These are phyloP conservation scores for Macrocystidia cucumis DNA, from an alignment of 1,284 basidiomycete species.

Conservation along the genomic window DNA sequence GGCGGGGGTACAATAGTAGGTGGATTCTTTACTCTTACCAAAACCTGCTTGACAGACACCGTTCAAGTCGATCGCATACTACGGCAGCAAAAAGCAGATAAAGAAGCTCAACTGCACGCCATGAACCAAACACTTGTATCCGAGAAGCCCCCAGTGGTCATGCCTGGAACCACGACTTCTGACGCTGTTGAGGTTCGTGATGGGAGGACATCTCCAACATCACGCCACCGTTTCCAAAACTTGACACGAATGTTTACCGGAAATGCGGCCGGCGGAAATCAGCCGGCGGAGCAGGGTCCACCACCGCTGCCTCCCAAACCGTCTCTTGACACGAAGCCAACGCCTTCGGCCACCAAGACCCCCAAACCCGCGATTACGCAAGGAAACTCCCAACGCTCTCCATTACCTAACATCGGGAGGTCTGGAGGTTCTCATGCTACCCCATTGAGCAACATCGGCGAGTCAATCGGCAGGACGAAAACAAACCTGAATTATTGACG, in stretches of 20 bases:
- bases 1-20: slow-evolving; percentile 81
- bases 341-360: slow-evolving; percentile 10
- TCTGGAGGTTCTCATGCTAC: slow-evolving; percentile 3
- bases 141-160: too few species aligned
- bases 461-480: neutral
- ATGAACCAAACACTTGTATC: slow-evolving; percentile 20
- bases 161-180: too few species aligned
- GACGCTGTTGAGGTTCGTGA: too few species aligned
- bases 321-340: slow-evolving; percentile 7
- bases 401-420: slow-evolving; percentile 54
- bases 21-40: slow-evolving; percentile 2
- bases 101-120: too few species aligned
- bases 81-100: slow-evolving; percentile 78
- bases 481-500: neutral
- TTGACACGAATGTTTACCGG: too few species aligned
- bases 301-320: too few species aligned
- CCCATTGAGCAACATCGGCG: neutral
- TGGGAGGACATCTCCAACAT: too few species aligned
- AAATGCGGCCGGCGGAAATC: too few species aligned
- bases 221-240: too few species aligned
- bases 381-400: too few species aligned
- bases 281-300: too few species aligned
- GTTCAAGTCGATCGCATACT: slow-evolving; percentile 82
- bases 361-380: too few species aligned
- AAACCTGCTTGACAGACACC: slow-evolving; percentile 4